These are phyloP conservation scores for Ustilago loliicola DNA, from an alignment of 1,284 basidiomycete genomes.

Conservation along the genomic window DNA sequence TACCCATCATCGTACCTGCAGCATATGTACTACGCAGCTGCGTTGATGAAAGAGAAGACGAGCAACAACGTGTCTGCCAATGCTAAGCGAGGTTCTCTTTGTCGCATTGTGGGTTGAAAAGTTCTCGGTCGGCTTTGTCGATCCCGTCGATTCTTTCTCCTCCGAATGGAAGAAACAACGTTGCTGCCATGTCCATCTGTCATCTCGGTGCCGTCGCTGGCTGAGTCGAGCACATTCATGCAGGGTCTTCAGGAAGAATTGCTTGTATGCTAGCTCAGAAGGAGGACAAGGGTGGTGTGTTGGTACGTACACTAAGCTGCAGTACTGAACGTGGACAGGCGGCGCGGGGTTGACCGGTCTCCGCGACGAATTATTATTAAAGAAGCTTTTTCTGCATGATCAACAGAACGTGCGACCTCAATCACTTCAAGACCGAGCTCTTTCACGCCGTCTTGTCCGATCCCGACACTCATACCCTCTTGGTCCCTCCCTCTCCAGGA, in stretches of 20 bases:
- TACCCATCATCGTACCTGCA: neutral
- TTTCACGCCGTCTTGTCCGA: neutral
- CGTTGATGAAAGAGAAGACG: neutral
- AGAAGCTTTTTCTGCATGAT: constrained; percentile 2
- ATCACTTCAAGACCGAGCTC: neutral
- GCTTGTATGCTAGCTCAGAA: neutral
- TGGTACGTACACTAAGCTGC: neutral
- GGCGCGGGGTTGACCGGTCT: constrained; percentile 5
- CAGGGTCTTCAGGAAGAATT: constrained; percentile 1
- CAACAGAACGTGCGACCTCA: neutral
- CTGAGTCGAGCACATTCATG: neutral
- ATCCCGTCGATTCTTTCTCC: neutral
- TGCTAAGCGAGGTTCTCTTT: neutral
- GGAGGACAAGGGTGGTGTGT: neutral
- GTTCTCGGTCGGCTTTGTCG: neutral
- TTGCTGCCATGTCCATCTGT: constrained; percentile 2
- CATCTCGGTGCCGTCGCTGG: neutral
- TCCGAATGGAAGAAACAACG: constrained; percentile 8
- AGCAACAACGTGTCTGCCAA: neutral
- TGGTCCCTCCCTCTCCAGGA: too few species aligned
- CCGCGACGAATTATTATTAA: constrained; percentile 1
- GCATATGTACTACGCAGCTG: neutral
- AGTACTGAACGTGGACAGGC: constrained; percentile 2
- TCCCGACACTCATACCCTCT: too few species aligned
- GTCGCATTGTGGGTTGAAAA: neutral